Evolutionary conservation across 306 rosid genomes (phyloP).

Genomic region (Sophora flavescens): DNA sequence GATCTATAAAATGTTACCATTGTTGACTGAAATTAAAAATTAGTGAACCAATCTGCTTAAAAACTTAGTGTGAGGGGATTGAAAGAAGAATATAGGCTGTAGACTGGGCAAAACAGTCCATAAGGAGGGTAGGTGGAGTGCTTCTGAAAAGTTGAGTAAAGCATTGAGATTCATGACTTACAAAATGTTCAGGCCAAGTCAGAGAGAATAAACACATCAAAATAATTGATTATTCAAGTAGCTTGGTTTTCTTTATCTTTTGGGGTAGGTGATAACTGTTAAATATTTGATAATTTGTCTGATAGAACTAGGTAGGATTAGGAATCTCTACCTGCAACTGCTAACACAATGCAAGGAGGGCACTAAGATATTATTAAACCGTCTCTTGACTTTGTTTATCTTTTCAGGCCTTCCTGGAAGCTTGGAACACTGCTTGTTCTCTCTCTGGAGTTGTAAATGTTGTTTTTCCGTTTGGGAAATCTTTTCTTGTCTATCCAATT

Average conservation of each 20-base stretch:
- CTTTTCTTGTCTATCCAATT: conserved; percentile 69
- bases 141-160: neutral
- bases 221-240: neutral
- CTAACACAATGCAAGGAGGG: neutral
- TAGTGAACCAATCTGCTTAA: conserved; percentile 18
- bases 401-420: conserved; percentile 69
- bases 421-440: conserved; percentile 84
- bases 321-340: conserved; percentile 8
- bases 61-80: neutral
- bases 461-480: conserved; percentile 60
- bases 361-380: neutral
- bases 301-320: neutral
- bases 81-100: neutral
- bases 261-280: neutral
- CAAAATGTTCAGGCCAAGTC: neutral
- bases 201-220: neutral
- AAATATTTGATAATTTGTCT: conserved; percentile 23
- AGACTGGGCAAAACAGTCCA: neutral
- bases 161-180: conserved; percentile 1
- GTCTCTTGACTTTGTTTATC: conserved; percentile 14
- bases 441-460: conserved; percentile 43
- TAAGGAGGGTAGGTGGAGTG: neutral
- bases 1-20: conserved; percentile 8
- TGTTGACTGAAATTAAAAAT: neutral
- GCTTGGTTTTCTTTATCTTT: neutral